Evolutionary conservation across 2,329 filamentous ascomycete species (phyloP).

Genomic region (Cladobotryum mycophilum): DNA sequence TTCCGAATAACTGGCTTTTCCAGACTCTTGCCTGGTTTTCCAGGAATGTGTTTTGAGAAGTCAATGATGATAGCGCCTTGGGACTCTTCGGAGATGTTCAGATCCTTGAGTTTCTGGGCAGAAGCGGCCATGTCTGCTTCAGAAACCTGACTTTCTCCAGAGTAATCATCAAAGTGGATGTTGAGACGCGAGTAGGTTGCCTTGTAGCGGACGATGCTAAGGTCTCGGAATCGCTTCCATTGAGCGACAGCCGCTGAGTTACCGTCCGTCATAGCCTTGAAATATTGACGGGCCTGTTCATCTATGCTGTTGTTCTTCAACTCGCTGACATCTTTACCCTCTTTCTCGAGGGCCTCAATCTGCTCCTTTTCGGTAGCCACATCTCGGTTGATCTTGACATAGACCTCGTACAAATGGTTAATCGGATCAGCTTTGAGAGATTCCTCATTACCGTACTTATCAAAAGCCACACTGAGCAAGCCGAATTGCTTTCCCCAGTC

Average conservation of each 20-base stretch:
- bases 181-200: slow-evolving; percentile 64
- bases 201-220: slow-evolving; percentile 61
- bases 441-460: slow-evolving; percentile 68
- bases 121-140: slow-evolving; percentile 60
- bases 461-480: slow-evolving; percentile 67
- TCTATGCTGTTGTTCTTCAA: slow-evolving; percentile 55
- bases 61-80: slow-evolving; percentile 69
- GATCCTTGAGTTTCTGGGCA: slow-evolving; percentile 56
- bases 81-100: slow-evolving; percentile 60
- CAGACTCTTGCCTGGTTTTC: slow-evolving; percentile 62
- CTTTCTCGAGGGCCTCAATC: slow-evolving; percentile 51
- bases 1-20: slow-evolving; percentile 67
- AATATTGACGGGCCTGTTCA: slow-evolving; percentile 68
- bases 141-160: slow-evolving; percentile 67
- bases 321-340: slow-evolving; percentile 42
- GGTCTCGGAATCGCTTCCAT: slow-evolving; percentile 61
- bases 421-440: slow-evolving; percentile 67
- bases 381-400: slow-evolving; percentile 69
- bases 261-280: slow-evolving; percentile 64
- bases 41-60: slow-evolving; percentile 60
- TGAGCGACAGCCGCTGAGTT: slow-evolving; percentile 53
- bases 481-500: slow-evolving; percentile 78
- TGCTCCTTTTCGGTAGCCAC: slow-evolving; percentile 60
- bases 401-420: slow-evolving; percentile 76
- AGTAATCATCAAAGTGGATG: slow-evolving; percentile 66